Base-by-base conservation (phyloP, 345 rosid genomes). In the Pistacia integerrima region DNA sequence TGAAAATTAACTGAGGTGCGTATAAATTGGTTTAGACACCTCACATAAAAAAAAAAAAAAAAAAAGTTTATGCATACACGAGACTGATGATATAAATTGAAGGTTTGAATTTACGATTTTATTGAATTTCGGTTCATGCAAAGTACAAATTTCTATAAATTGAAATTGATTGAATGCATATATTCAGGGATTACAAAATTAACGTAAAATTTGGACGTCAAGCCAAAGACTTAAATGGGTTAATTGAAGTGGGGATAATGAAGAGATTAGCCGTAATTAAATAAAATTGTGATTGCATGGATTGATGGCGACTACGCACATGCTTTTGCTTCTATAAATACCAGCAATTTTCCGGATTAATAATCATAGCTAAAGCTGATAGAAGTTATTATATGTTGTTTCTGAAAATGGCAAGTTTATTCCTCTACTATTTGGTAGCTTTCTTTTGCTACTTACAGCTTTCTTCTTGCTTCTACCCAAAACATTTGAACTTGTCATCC, bases 401-500 rank as follows among this genome's bases (percentile, higher is more conserved):
- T 64, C 5, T 10, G 7, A 8, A 14, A 55, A 78, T 78, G 81
- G 77, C 65, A 9, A 28, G 16, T 4, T n/a, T 55, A 44, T 30
- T 54, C 17, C 35, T 72, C 18, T 14, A 33, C 28, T 69, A 51
- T 67, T 68, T 78, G 20, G 33, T 78, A 30, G 33, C 38, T 44
- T 49, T 79, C 10, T 46, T 80, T 72, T 69, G 77, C 77, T 38
- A 60, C 72, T 48, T 77, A 12, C 61, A 81, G 51, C 68, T 62
- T 1, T 65, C 83, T 48, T 35, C 69, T 55, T 61, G 82, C 60
- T 78, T 79, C 77, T 48, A 69, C 33, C 74, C 84, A 63, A 80
- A 78, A 60, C 78, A 41, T 0, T 41, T 72, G 11, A 84, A 69
- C 78, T 70, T 83, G 65, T 70, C 90, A 11, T 36, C 60, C 38